These are phyloP conservation scores for Kokia cookei DNA, from an alignment of 441 rosid genomes.

Conservation along the genomic window DNA sequence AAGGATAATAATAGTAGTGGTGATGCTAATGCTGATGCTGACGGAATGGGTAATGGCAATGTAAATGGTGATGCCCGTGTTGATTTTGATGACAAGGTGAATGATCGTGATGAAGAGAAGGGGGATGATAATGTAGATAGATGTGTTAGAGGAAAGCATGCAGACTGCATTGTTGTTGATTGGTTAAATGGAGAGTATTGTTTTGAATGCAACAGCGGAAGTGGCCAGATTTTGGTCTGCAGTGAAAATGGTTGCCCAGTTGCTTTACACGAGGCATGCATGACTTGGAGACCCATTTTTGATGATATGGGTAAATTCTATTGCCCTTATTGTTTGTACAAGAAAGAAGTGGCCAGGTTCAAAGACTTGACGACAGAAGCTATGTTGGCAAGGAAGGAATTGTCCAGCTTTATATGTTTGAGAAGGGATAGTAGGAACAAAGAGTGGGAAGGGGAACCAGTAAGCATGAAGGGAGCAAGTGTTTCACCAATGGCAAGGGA, in stretches of 20 bases:
- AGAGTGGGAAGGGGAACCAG: constrained; percentile 3
- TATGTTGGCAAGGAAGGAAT: constrained; percentile 22
- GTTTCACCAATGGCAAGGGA: constrained; percentile 6
- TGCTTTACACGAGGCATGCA: constrained; percentile 37
- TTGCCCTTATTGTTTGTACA: constrained; percentile 63
- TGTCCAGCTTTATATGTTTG: constrained; percentile 25
- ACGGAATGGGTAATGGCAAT: neutral
- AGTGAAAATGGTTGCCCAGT: constrained; percentile 33
- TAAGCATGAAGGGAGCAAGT: neutral
- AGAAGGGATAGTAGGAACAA: neutral
- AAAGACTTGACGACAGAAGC: constrained; percentile 25
- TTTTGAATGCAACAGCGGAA: constrained; percentile 22
- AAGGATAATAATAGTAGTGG: neutral
- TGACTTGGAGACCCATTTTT: constrained; percentile 19
- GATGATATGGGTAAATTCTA: constrained; percentile 43
- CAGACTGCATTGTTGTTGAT: constrained; percentile 8
- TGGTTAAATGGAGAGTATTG: constrained; percentile 22
- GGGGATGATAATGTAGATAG: neutral
- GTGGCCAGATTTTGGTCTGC: constrained; percentile 32
- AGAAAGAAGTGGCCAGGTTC: constrained; percentile 19
- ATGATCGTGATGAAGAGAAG: neutral
- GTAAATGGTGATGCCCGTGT: neutral
- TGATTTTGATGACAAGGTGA: neutral
- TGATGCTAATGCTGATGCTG: neutral
- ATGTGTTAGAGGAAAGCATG: neutral